A percentile compares a stretch with the other conserved stretches of the same genome.
These are phyloP conservation scores for Yarrowia porcina DNA, from an alignment of 805 yeast genomes.

Conservation along the genomic window DNA sequence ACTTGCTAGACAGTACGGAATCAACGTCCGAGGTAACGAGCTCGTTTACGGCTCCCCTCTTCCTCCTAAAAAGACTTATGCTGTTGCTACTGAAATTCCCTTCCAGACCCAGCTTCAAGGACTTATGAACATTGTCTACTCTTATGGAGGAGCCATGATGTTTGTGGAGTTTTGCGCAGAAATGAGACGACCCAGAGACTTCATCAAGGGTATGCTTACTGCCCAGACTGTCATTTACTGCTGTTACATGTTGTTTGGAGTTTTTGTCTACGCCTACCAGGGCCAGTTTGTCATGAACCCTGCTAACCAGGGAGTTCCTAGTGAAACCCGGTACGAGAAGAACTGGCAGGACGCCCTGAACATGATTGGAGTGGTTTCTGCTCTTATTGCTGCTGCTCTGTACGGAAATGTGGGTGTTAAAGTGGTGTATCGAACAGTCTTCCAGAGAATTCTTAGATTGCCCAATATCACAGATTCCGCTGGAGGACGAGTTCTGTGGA, in stretches of 20 bases:
- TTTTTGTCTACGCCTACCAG: slow-evolving; percentile 45
- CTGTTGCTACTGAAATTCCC: slow-evolving; percentile 10
- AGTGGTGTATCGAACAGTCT: slow-evolving; percentile 44
- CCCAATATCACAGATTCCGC: slow-evolving; percentile 39
- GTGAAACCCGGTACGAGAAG: slow-evolving; percentile 30
- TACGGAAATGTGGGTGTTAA: slow-evolving; percentile 50
- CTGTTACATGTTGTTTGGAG: slow-evolving; percentile 44
- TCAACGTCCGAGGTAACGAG: slow-evolving; percentile 33
- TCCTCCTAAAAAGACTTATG: slow-evolving; percentile 22
- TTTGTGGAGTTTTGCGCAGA: slow-evolving; percentile 50
- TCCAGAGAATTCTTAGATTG: slow-evolving; percentile 37
- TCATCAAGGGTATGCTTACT: slow-evolving; percentile 47
- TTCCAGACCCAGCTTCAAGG: slow-evolving; percentile 41
- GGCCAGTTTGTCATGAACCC: slow-evolving; percentile 48
- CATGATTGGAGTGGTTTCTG: slow-evolving; percentile 41
- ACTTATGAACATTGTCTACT: slow-evolving; percentile 47
- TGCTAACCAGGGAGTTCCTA: slow-evolving; percentile 45
- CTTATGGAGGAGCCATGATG: slow-evolving; percentile 52
- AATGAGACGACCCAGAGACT: slow-evolving; percentile 48
- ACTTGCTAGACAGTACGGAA: slow-evolving; percentile 38
- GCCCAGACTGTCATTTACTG: slow-evolving; percentile 45
- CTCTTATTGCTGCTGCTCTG: slow-evolving; percentile 46
- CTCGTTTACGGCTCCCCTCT: slow-evolving; percentile 32
- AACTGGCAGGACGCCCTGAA: slow-evolving; percentile 42
- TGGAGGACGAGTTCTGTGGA: slow-evolving; percentile 42